Percentiles rank a stretch among this genome's conserved stretches.
These are phyloP conservation scores for Saccharomyces pastorianus DNA, from an alignment of 1,139 yeast species.

Conservation along the genomic window DNA sequence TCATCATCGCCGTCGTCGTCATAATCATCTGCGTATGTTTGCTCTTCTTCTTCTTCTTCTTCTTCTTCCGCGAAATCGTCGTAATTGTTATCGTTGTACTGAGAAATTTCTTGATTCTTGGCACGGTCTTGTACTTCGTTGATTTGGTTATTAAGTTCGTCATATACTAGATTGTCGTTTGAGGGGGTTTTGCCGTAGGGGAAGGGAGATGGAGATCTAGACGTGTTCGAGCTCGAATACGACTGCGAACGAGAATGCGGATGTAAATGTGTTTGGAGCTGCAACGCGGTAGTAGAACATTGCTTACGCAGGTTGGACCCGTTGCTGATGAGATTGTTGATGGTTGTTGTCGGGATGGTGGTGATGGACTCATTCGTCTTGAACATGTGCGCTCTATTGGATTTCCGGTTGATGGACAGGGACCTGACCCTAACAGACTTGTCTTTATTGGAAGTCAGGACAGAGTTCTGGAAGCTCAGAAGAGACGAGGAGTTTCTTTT, in stretches of 20 bases:
- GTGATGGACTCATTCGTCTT: conserved; percentile 4
- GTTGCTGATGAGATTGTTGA: not conserved
- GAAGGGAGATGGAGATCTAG: not conserved
- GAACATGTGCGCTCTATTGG: conserved; percentile 5
- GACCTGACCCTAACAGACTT: conserved; percentile 21
- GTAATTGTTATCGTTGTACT: not conserved
- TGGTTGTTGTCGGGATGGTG: not conserved
- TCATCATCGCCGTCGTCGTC: conserved; percentile 20
- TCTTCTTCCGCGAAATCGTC: conserved; percentile 7
- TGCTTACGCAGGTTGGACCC: not conserved
- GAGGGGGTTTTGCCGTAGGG: not conserved
- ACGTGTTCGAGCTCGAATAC: not conserved
- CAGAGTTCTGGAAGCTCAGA: conserved; percentile 24
- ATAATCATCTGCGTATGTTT: conserved; percentile 8
- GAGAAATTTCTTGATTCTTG: not conserved
- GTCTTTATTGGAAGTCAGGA: conserved; percentile 30
- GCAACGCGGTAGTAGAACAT: not conserved
- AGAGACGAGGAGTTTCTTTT: conserved; percentile 28
- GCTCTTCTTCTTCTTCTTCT: conserved; percentile 3
- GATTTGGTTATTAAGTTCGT: not conserved
- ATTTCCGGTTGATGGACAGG: not conserved
- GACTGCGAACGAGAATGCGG: not conserved
- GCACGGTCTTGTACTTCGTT: not conserved
- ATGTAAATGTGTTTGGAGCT: not conserved
- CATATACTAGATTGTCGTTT: not conserved